Evolutionary conservation across 805 yeast genomes (phyloP).

Genomic region (Candida argentea): DNA sequence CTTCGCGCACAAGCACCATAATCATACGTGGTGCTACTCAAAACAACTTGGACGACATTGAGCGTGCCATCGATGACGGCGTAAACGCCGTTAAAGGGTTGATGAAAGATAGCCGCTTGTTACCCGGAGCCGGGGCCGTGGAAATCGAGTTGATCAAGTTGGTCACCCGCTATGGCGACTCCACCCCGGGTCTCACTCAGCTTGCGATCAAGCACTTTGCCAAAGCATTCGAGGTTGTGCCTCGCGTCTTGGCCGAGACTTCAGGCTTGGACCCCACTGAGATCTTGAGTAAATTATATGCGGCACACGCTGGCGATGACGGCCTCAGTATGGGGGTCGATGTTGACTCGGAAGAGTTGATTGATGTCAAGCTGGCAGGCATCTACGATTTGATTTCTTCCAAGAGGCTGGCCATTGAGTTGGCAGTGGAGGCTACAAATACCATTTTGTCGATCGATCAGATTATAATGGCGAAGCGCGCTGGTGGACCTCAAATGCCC

Average conservation of each 20-base stretch:
- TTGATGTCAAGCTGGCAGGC: conserved; percentile 59
- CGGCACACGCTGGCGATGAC: conserved; percentile 60
- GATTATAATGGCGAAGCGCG: conserved; percentile 97
- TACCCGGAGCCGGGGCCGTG: conserved; percentile 95
- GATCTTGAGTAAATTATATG: conserved; percentile 78
- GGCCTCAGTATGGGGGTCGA: conserved; percentile 71
- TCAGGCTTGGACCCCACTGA: conserved; percentile 88
- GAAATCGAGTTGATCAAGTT: conserved; percentile 81
- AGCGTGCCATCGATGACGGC: conserved; percentile 96
- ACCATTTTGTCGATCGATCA: conserved; percentile 91
- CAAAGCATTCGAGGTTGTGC: conserved; percentile 88
- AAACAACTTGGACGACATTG: conserved; percentile 86
- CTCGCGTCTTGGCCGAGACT: conserved; percentile 88
- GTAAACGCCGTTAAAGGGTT: conserved; percentile 86
- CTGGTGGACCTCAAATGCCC: conserved; percentile 95
- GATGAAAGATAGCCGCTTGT: conserved; percentile 63
- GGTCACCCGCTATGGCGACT: conserved; percentile 80
- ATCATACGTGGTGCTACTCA: conserved; percentile 95
- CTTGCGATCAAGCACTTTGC: conserved; percentile 92
- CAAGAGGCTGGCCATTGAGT: conserved; percentile 78
- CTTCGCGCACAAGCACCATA: conserved; percentile 75
- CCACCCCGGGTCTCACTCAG: conserved; percentile 86
- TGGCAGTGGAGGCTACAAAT: conserved; percentile 92
- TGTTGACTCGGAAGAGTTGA: conserved; percentile 54
- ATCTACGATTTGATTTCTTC: conserved; percentile 73